Base-by-base conservation (phyloP, 495 filamentous ascomycete genomes). In the Penicillium atrosanguineum region DNA sequence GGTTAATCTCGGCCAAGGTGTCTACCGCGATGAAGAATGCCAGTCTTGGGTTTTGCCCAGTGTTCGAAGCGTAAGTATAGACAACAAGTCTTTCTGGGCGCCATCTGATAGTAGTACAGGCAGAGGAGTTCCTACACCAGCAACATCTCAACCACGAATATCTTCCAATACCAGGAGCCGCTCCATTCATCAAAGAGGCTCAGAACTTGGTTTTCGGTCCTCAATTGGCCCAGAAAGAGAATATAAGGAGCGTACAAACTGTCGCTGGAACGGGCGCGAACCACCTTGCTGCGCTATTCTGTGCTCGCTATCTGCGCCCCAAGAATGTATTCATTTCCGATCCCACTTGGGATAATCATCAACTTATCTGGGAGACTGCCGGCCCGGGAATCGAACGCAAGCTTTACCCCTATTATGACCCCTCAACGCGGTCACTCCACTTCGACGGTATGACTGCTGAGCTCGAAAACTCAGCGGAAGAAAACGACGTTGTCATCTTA, bases 251-350 rank as follows among this genome's bases (percentile, higher is more conserved):
- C 36, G 51, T 63, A 7, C 86, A 89, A 67, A 89, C 89, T 54
- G 85, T 93, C 71, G 89, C 88, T 46, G 89, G 89, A 53, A 94
- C 89, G 23, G 89, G 89, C 48, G 87, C 89, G 34, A 80, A 90
- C 21, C 87, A 91, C 55, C 71, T 92, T 1, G 89, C 89, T 46
- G 88, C 84, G 47, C 77, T 86, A 53, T 91, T 93, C 77, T 80
- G 90, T 41, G 72, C 83, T 53, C 50, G 48, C 11, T 6, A 50
- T 23, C 34, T 57, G 12, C 28, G 28, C 7, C 50, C 55, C 9
- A 48, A 56, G 25, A 26, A 25, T 25, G 63, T 68, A 6, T 61
- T 43, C 26, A 53, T 66, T 15, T 39, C 60, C 1, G 29, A 43
- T 20, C 63, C 65, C n/a, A 68, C 64, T 1, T 69, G 68, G 68